Conservation (phyloP, 176 grass and related monocot species). For the Melocanna baccifera region DNA sequence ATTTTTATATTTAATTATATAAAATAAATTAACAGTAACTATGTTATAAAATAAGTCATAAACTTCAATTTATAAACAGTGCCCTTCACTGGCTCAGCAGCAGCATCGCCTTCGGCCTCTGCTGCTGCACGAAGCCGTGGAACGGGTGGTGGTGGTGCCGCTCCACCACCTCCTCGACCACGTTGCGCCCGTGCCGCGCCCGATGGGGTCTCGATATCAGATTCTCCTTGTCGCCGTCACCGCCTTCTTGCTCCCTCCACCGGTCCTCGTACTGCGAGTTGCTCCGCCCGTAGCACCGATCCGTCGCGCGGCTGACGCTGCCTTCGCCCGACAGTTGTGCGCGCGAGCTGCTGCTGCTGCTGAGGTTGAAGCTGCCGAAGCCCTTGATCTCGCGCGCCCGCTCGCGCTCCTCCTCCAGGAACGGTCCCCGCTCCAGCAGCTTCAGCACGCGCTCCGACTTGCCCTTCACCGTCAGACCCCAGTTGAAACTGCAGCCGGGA, state of each 20-base stretch:
- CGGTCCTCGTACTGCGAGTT: conserved; percentile 44
- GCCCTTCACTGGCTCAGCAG: conserved; percentile 62
- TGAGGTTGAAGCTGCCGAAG: conserved; percentile 85
- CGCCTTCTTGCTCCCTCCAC: neutral
- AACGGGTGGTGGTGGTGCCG: conserved; percentile 48
- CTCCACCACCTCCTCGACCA: conserved; percentile 26
- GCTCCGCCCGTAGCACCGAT: conserved; percentile 44
- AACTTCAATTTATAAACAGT: too few species aligned
- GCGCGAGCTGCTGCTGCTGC: neutral
- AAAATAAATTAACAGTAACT: too few species aligned
- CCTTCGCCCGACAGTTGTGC: neutral
- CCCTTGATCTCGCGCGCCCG: conserved; percentile 65
- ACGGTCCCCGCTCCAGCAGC: conserved; percentile 69
- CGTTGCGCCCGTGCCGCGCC: conserved; percentile 15
- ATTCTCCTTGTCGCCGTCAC: conserved; percentile 49
- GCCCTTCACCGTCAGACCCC: conserved; percentile 59
- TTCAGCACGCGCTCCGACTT: conserved; percentile 79
- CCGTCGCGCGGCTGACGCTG: neutral
- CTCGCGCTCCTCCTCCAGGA: conserved; percentile 80
- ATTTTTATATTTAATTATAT: too few species aligned
- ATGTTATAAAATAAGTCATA: too few species aligned
- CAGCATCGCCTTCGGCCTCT: conserved; percentile 42
- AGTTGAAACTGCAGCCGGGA: conserved; percentile 60
- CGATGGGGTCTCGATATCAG: conserved; percentile 16
- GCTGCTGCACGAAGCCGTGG: conserved; percentile 46